Base-by-base conservation (phyloP, 805 yeast species). In the Saitoella complicata region DNA sequence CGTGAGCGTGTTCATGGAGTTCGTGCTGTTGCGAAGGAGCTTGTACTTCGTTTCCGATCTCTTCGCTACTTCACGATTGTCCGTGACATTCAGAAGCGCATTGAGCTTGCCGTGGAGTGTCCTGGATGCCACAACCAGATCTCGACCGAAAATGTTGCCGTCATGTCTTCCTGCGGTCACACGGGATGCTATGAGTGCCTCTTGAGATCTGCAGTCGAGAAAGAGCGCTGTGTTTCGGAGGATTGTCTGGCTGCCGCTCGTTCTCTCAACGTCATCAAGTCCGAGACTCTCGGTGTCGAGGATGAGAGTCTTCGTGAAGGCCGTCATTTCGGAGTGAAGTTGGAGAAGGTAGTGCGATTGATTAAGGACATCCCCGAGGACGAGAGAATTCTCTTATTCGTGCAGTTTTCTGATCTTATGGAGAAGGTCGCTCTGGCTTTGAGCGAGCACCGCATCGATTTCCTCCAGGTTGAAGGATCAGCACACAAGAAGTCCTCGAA, bases 141-240 rank as follows among this genome's bases (percentile, higher is more conserved):
- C 29, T 7, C 6, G n/a, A 41, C 37, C 11, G 36, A 13, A 31
- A 31, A 31, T 32, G 31, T 38, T 21, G 39, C 47, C 5, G 13
- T 45, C 5, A 32, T 41, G 4, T 41, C 47, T 5, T 30, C 39
- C 11, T 45, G 47, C 38, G 47, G 47, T 11, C 47, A 45, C 29
- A 37, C 41, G 32, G 47, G 47, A 4, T 45, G 47, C 31, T 37
- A 33, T 6, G 21, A 13, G 4, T 45, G 47, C 34, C 44, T 45
- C 10, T 2, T 10, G 12, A 7, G 34, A n/a, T 9, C 31, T 5
- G 43, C 41, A 8, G 4, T n/a, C 4, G 21, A 21, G 5, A 11
- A 31, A 11, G 42, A 41, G 36, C 37, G 13, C 6, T 45, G 47
- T 21, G 31, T 40, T n/a, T 33, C 31, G 6, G 38, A 35, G 6